Evolutionary conservation across 192 early-diverging fungal genomes (phyloP).

Genomic region (Powellomyces hirtus): DNA sequence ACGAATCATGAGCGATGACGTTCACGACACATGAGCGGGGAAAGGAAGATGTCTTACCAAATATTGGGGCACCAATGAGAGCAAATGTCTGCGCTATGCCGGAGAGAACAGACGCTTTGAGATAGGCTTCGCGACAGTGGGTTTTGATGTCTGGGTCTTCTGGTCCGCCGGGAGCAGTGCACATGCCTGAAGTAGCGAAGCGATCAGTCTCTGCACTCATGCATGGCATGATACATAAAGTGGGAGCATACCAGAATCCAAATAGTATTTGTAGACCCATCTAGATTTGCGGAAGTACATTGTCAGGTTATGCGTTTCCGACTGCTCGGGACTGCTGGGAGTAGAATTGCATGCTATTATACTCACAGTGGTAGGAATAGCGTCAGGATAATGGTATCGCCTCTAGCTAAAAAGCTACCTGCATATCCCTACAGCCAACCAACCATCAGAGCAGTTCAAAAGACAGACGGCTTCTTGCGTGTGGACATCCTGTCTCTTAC

Average conservation of each 20-base stretch:
- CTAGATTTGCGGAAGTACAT: neutral
- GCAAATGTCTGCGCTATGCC: slow-evolving; percentile 67
- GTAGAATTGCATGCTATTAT: no score
- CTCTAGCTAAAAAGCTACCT: slow-evolving; percentile 68
- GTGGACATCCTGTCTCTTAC: no score
- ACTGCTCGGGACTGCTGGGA: no score
- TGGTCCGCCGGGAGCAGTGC: neutral
- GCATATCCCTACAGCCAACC: slow-evolving; percentile 48
- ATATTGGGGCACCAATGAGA: slow-evolving; percentile 61
- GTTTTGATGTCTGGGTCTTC: slow-evolving; percentile 38
- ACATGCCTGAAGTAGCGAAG: no score
- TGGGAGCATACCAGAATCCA: slow-evolving; percentile 53
- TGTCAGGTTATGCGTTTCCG: neutral
- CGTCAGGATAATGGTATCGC: slow-evolving; percentile 69
- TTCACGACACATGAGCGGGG: slow-evolving; percentile 23
- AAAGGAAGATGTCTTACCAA: slow-evolving; percentile 35
- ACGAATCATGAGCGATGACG: no score
- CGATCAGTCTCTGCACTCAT: no score
- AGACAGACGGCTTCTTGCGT: no score
- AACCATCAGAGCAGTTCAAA: no score
- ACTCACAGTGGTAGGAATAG: slow-evolving; percentile 67
- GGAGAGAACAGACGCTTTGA: slow-evolving; percentile 36
- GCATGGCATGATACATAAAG: no score
- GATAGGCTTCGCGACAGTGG: slow-evolving; percentile 43
- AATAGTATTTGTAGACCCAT: slow-evolving; percentile 54